Evolutionary conservation across 352 stramenopile genomes (phyloP).

Genomic region (Phytophthora macrochlamydospora): DNA sequence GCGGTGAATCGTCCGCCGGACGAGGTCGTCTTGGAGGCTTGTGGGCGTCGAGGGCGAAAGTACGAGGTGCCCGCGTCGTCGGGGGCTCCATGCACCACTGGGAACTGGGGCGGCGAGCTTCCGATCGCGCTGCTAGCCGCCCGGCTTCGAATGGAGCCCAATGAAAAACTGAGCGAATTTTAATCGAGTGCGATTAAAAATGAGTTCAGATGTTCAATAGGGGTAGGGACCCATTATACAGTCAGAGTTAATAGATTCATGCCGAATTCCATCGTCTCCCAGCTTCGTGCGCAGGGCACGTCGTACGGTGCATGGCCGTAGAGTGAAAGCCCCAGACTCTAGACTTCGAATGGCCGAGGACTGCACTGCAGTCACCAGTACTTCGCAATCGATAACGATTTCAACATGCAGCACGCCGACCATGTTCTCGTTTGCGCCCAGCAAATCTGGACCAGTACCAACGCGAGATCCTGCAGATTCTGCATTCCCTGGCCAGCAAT

Average conservation of each 20-base stretch:
- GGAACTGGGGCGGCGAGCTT: conserved; percentile 27
- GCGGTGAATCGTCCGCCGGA: conserved; percentile 21
- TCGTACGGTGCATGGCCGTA: no score
- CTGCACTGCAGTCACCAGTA: no score
- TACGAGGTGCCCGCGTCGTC: conserved; percentile 18
- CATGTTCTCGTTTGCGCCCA: no score
- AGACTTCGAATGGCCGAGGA: no score
- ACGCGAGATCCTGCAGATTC: no score
- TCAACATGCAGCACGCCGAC: no score
- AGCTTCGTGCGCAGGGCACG: no score
- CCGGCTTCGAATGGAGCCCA: background rate
- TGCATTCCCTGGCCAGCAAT: no score
- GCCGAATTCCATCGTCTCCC: no score
- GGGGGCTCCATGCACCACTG: conserved; percentile 25
- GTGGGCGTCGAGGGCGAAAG: conserved; percentile 4
- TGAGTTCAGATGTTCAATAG: background rate
- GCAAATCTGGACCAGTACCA: no score
- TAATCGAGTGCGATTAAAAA: conserved; percentile 34
- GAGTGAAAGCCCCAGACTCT: no score
- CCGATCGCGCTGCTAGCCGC: conserved; percentile 19
- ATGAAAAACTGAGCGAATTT: conserved; percentile 4
- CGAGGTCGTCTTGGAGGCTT: conserved; percentile 23
- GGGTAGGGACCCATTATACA: background rate
- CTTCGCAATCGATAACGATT: no score
- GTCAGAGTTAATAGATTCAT: background rate